Conservation (phyloP, 1,284 basidiomycete species). For the Trichosporon sp. region DNA sequence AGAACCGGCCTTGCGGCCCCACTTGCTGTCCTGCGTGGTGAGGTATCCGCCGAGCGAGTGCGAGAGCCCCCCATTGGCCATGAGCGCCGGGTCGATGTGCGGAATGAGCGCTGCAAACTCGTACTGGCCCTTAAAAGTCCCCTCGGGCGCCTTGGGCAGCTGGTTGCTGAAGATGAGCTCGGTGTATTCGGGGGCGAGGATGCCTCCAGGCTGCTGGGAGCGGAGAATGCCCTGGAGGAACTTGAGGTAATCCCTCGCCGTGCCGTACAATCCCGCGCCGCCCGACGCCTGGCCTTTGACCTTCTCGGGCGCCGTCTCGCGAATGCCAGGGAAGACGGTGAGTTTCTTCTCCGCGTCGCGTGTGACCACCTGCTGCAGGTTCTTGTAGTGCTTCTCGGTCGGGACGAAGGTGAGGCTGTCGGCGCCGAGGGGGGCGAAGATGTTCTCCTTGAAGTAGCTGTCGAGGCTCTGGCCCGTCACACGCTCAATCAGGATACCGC, state of each 20-base stretch:
- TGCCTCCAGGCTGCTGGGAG: conserved; percentile 21
- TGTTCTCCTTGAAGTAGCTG: conserved; percentile 45
- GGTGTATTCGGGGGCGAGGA: conserved; percentile 35
- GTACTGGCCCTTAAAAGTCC: conserved; percentile 27
- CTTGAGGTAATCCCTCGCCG: conserved; percentile 43
- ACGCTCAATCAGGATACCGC: conserved; percentile 46
- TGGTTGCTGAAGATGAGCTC: conserved; percentile 37
- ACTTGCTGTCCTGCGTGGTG: conserved; percentile 26
- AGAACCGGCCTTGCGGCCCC: conserved; percentile 36
- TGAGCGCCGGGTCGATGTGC: conserved; percentile 21
- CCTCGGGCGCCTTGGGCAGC: conserved; percentile 26
- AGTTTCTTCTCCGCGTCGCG: conserved; percentile 23
- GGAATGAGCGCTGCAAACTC: conserved; percentile 27
- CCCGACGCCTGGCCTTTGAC: conserved; percentile 58
- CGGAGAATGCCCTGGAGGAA: conserved; percentile 41
- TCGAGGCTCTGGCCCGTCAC: conserved; percentile 43
- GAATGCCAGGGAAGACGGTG: conserved; percentile 24
- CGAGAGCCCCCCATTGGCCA: conserved; percentile 16
- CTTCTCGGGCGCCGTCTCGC: conserved; percentile 66
- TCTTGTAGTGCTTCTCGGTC: conserved; percentile 26
- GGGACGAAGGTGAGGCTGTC: conserved; percentile 41
- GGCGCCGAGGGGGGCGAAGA: conserved; percentile 46
- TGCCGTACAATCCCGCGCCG: conserved; percentile 50
- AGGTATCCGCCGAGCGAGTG: conserved; percentile 35
- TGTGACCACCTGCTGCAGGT: conserved; percentile 18